Evolutionary conservation across 305 asterid genomes (phyloP).

Genomic region (Solanum hybrid): DNA sequence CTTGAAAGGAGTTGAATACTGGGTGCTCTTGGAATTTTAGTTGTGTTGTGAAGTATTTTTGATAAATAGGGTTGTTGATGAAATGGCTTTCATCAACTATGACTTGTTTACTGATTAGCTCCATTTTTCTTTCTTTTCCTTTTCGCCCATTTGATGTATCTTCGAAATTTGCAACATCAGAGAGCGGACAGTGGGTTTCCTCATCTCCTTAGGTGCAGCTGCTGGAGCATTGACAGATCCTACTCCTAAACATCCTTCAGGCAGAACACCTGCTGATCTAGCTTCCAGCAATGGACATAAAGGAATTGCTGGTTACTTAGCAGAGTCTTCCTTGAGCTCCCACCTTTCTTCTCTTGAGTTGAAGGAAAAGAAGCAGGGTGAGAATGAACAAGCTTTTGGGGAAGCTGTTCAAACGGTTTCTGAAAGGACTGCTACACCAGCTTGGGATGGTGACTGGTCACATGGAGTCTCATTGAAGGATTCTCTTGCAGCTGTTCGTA

Average conservation of each 20-base stretch:
- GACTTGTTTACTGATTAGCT: background rate
- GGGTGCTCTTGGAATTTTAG: background rate
- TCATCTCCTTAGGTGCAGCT: constrained; percentile 68
- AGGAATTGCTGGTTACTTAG: constrained; percentile 93
- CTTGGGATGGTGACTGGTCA: constrained; percentile 45
- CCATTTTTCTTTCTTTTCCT: background rate
- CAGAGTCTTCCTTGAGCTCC: constrained; percentile 66
- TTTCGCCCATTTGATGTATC: background rate
- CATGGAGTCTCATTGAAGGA: constrained; percentile 71
- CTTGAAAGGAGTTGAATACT: background rate
- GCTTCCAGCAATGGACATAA: constrained; percentile 84
- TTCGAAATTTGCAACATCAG: constrained; percentile 24
- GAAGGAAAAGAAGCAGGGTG: constrained; percentile 39
- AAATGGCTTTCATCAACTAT: background rate
- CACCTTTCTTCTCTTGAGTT: constrained; percentile 55
- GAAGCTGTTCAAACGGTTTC: constrained; percentile 56
- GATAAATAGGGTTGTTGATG: background rate
- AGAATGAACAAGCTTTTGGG: constrained; percentile 18
- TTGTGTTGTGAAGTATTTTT: background rate
- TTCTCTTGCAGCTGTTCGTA: constrained; percentile 87
- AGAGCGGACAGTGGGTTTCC: constrained; percentile 74
- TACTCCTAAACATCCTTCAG: constrained; percentile 55
- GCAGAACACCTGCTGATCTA: constrained; percentile 80
- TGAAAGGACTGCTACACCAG: constrained; percentile 63
- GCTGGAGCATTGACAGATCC: constrained; percentile 88